Percentiles rank a stretch among this genome's conserved stretches.
These are phyloP conservation scores for Rhodotorula kratochvilovae DNA, from an alignment of 768 basidiomycete species.

Conservation along the genomic window DNA sequence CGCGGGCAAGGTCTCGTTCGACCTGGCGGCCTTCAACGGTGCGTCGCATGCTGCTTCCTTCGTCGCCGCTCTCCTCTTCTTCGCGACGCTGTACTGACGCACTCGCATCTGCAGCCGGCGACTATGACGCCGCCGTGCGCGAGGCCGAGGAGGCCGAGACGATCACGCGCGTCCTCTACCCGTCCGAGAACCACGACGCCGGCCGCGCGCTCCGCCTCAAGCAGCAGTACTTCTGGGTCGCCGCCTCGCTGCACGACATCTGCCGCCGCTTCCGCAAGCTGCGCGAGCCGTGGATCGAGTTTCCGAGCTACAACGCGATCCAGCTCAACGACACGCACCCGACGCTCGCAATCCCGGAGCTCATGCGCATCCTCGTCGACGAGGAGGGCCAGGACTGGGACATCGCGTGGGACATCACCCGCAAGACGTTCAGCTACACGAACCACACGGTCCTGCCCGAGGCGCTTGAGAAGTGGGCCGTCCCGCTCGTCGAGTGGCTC, in stretches of 20 bases:
- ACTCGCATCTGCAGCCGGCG: slow-evolving; percentile 54
- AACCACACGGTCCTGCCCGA: slow-evolving; percentile 88
- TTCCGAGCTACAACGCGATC: slow-evolving; percentile 62
- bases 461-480: slow-evolving; percentile 69
- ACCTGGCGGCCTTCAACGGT: slow-evolving; percentile 87
- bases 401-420: slow-evolving; percentile 79
- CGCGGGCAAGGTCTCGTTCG: slow-evolving; percentile 83
- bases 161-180: slow-evolving; percentile 88
- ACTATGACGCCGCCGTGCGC: slow-evolving; percentile 85
- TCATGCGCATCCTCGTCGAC: slow-evolving; percentile 80
- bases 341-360: slow-evolving; percentile 77
- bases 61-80: too few relatives aligned
- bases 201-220: slow-evolving; percentile 65
- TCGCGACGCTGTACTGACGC: too few relatives aligned
- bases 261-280: slow-evolving; percentile 83
- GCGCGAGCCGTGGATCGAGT: slow-evolving; percentile 64
- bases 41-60: background rate
- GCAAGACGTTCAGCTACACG: slow-evolving; percentile 89
- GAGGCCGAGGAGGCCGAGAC: slow-evolving; percentile 84
- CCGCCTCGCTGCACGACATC: slow-evolving; percentile 67
- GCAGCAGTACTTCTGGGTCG: slow-evolving; percentile 76
- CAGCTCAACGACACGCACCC: slow-evolving; percentile 67
- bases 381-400: slow-evolving; percentile 85
- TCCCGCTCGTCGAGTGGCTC: slow-evolving; percentile 59
- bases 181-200: slow-evolving; percentile 63